Conservation (phyloP, 2,329 filamentous ascomycete species). For the Colletotrichum higginsianum region DNA sequence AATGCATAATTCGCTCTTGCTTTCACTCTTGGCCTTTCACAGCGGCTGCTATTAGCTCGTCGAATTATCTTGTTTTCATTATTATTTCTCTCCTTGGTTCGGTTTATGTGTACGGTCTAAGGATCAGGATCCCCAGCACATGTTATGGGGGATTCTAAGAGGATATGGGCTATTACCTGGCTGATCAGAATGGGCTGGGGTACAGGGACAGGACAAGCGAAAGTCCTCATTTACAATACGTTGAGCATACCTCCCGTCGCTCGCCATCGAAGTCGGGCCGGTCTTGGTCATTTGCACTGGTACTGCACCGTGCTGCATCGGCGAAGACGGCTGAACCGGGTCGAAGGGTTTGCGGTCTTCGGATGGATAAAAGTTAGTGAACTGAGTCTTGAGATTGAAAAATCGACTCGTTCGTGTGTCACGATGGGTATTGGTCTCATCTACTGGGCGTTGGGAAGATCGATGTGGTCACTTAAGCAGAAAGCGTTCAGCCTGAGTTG, state of each 20-base stretch:
- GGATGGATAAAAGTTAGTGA: slow-evolving; percentile 37
- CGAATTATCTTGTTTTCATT: slow-evolving; percentile 19
- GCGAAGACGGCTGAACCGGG: not conserved
- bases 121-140: slow-evolving; percentile 42
- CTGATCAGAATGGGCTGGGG: slow-evolving; percentile 18
- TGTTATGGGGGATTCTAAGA: slow-evolving; percentile 34
- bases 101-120: slow-evolving; percentile 11
- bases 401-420: slow-evolving; percentile 34
- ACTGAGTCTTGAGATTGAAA: slow-evolving; percentile 42
- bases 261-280: not conserved
- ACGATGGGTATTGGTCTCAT: slow-evolving; percentile 27
- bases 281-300: slow-evolving; percentile 23
- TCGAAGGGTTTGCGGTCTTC: not conserved
- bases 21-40: slow-evolving; percentile 33
- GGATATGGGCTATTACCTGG: slow-evolving; percentile 24
- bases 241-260: not conserved
- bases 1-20: slow-evolving; percentile 44
- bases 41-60: slow-evolving; percentile 34
- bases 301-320: slow-evolving; percentile 12
- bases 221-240: slow-evolving; percentile 3
- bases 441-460: slow-evolving; percentile 36
- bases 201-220: slow-evolving; percentile 4
- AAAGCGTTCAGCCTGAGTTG: slow-evolving; percentile 29
- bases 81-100: slow-evolving; percentile 12
- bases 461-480: slow-evolving; percentile 21